Conservation (phyloP, 2,329 filamentous ascomycete species). For the Rhynchosporium graminicola region DNA sequence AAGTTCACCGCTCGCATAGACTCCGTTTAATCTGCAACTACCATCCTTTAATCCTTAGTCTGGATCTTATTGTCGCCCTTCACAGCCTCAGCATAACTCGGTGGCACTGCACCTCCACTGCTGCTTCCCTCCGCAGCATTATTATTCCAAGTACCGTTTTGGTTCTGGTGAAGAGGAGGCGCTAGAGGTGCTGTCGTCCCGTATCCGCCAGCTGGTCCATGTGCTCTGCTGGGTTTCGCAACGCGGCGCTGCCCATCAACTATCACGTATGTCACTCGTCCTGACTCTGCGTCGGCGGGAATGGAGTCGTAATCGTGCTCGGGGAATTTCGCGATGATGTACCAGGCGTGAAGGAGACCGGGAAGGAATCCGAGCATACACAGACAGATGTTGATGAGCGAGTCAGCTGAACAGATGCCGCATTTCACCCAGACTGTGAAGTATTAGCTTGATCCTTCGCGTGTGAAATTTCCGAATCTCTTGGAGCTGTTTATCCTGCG, state of each 20-base stretch:
- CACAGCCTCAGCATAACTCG: constrained; percentile 87
- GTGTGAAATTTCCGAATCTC: not conserved
- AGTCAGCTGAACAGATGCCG: constrained; percentile 89
- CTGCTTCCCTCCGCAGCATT: constrained; percentile 40
- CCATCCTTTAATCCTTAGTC: constrained; percentile 38
- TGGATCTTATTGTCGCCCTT: constrained; percentile 92
- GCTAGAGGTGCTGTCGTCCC: constrained; percentile 40
- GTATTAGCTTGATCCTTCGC: constrained; percentile 31
- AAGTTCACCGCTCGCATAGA: not conserved
- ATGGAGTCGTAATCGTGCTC: constrained; percentile 72
- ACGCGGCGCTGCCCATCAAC: constrained; percentile 44
- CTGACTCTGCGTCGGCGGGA: constrained; percentile 54
- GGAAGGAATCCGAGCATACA: constrained; percentile 78
- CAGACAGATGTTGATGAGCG: constrained; percentile 91
- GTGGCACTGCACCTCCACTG: constrained; percentile 60
- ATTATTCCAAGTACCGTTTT: constrained; percentile 38
- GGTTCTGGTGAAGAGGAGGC: constrained; percentile 40
- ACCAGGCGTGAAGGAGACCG: constrained; percentile 93
- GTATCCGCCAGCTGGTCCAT: constrained; percentile 29
- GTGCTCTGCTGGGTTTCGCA: constrained; percentile 4
- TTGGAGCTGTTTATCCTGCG: not conserved
- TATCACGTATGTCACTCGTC: constrained; percentile 76
- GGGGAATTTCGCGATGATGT: constrained; percentile 91
- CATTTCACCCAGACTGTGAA: constrained; percentile 88
- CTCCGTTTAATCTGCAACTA: not conserved